Base-by-base conservation (phyloP, 768 basidiomycete genomes). In the Phaffia australis region DNA sequence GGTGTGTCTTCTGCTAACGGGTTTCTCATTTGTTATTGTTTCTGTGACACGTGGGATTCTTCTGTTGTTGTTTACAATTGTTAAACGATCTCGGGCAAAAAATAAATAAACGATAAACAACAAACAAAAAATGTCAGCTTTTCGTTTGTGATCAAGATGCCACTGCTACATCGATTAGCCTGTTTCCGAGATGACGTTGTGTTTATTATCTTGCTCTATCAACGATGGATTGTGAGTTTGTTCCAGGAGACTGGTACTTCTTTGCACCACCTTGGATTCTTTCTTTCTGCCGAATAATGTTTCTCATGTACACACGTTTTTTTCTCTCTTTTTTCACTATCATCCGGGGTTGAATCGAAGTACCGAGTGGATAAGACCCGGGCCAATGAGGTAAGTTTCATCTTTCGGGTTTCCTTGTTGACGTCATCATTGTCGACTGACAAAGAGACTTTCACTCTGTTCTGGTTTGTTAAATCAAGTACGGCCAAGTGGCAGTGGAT, bases 341-440 rank as follows among this genome's bases (percentile, higher is more conserved):
- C 65, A 3, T 50, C 46, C 68, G 71, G 65, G 49, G 65, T 60
- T 63, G 29, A 91, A 65, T 99, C 88, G 88, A 97, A 97, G 77
- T 99, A 99, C 81, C 85, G 89, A 51, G 82, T 97, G 74, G 95
- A 99, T 78, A 87, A 86, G 72, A 88, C 87, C 71, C 87, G 95
- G 71, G 83, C 89, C 71, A 99, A 99, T 78, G 94, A 98, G 80
- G 60, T 50, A 4, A n/a, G 59, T 48, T 25, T 27, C 16, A 5
- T 16, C 27, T 16, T 16, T 54, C 16, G 18, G 4, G n/a, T n/a
- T 54, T 27, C 27, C 52, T 54, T 4, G 4, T 27, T 54, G 15
- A 15, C 52, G 8, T 4, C 27, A n/a, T n/a, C 52, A n/a, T 16
- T 54, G 21, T 27, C 27, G n/a, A 27, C 16, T 54, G 16, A n/a